Percentiles rank a stretch among this genome's conserved stretches.
These are phyloP conservation scores for Aquilaria yunnanensis DNA, from an alignment of 345 rosid species.

Conservation along the genomic window DNA sequence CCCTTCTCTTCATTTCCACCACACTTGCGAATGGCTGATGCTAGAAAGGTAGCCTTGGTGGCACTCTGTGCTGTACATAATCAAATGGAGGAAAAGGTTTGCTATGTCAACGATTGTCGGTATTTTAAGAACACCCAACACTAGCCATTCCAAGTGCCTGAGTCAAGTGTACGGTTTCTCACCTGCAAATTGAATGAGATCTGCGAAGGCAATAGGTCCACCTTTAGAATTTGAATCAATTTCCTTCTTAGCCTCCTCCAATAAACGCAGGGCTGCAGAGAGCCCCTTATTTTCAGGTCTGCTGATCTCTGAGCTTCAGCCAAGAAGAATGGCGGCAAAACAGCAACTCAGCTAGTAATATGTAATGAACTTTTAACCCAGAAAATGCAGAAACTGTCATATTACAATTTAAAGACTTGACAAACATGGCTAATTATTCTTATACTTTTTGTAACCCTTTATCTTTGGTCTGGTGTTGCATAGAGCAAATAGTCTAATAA, in stretches of 20 bases:
- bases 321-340: constrained; percentile 16
- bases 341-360: background rate
- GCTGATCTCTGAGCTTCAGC: constrained; percentile 90
- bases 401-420: background rate
- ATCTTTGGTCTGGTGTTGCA: constrained; percentile 6
- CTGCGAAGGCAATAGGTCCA: constrained; percentile 83
- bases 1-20: constrained; percentile 97
- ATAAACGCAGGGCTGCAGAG: constrained; percentile 43
- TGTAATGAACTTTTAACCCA: background rate
- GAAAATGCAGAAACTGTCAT: background rate
- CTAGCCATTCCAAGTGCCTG: background rate
- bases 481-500: constrained; percentile 9
- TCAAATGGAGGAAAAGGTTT: background rate
- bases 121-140: background rate
- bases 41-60: constrained; percentile 65
- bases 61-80: constrained; percentile 64
- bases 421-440: background rate
- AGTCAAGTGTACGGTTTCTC: constrained; percentile 1
- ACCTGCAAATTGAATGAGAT: constrained; percentile 81
- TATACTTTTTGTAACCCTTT: background rate
- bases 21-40: constrained; percentile 81
- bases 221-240: constrained; percentile 84
- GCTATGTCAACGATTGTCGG: no score
- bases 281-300: constrained; percentile 87
- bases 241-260: constrained; percentile 66